Base-by-base conservation (phyloP, 352 stramenopile genomes). In the Globisporangium mamillatum region DNA sequence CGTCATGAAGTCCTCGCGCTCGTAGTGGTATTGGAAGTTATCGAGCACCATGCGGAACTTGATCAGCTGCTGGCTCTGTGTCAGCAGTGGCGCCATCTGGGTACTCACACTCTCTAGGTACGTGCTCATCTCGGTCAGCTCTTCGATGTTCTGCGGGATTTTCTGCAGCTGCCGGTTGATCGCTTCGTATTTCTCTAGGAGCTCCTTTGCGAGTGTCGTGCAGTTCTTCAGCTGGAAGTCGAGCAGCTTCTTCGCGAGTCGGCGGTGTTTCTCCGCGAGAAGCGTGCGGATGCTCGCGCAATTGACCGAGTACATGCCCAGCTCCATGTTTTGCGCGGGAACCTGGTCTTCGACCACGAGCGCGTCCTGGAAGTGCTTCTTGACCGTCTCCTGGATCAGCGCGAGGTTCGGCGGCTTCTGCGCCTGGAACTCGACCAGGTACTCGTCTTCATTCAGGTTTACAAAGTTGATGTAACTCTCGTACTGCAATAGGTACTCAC, bases 91-190 rank as follows among this genome's bases (percentile, higher is more conserved):
- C 3, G 81, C 75, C 16, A 95, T 71, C 56, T 94, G 86, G 3
- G 73, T 57, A 0, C 79, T 73, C 1, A 96, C 86, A 32, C 78
- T 81, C 60, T 94, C 89, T 34, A 97, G 77, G 61, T 95, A 97
- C 8, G 84, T 70, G 53, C 80, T 90, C 82, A 97, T 88, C 46
- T 97, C 91, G 0, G 86, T 94, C 27, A 98, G 74, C 67, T 97
- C 86, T 67, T 98, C 93, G 59, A 98, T 98, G 70, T 98, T 96
- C 56, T 93, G 82, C 14, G 92, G 90, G 8, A 92, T 83, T 69
- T 91, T 94, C 65, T 91, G 89, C 24, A 97, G 77, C 66, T 94
- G 87, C 5, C 86, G 76, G 48, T 95, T 92, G 57, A 96, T 92
- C 29, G 82, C 75, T 44, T 96, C 89, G 57, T 91, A 93, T 52